Conservation (phyloP, 140 eudicot species). For the Ambrosia hybrid region DNA sequence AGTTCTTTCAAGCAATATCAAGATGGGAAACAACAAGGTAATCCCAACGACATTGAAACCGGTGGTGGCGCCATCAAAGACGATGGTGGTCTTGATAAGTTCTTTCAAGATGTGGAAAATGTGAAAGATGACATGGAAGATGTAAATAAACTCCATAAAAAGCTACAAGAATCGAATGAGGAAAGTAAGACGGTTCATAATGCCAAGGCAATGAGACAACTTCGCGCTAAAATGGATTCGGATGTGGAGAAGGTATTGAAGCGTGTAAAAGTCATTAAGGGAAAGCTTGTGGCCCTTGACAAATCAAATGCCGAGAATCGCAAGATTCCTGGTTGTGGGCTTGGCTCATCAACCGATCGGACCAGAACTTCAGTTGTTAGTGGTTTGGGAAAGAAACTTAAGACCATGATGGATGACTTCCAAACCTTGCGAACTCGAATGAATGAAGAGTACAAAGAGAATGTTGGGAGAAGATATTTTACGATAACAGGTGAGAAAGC, state of each 20-base stretch:
- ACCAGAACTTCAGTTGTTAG: conserved; percentile 66
- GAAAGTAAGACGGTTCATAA: conserved; percentile 66
- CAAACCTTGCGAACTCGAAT: conserved; percentile 54
- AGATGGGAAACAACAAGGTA: conserved; percentile 5
- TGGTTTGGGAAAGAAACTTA: conserved; percentile 80
- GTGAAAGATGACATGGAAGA: conserved; percentile 66
- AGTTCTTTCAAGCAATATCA: conserved; percentile 37
- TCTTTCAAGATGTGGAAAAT: conserved; percentile 63
- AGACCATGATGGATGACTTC: conserved; percentile 78
- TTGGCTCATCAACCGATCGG: conserved; percentile 69
- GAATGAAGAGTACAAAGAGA: conserved; percentile 72
- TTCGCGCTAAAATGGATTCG: conserved; percentile 60
- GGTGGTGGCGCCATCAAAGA: conserved; percentile 39
- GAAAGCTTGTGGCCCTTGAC: conserved; percentile 59
- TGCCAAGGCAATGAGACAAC: conserved; percentile 66
- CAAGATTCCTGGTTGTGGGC: conserved; percentile 65
- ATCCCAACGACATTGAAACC: conserved; percentile 37
- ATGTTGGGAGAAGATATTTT: conserved; percentile 63
- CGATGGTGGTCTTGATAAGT: conserved; percentile 51
- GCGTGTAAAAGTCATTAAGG: conserved; percentile 57
- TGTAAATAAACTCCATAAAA: conserved; percentile 52
- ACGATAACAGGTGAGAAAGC: conserved; percentile 82
- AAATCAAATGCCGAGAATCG: conserved; percentile 53
- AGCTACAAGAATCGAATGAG: conserved; percentile 65
- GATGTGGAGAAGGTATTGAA: conserved; percentile 62